Conservation (phyloP, 2,329 filamentous ascomycete species). For the Cladophialophora chaetospira region DNA sequence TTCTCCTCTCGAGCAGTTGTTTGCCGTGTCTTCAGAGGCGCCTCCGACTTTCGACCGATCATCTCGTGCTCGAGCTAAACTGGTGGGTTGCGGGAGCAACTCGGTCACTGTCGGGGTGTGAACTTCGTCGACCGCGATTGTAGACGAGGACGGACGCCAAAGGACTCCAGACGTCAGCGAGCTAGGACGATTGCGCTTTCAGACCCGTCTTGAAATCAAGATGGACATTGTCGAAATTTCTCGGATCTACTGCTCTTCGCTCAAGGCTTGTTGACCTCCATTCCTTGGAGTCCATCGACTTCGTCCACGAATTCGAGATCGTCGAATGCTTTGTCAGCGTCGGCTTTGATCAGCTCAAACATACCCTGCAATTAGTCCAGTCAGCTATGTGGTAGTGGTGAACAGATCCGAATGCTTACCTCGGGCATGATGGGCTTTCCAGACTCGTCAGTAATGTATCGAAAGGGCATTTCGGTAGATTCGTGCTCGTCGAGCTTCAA, state of each 20-base stretch:
- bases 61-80: too few species aligned
- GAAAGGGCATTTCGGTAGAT: constrained; percentile 96
- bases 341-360: constrained; percentile 88
- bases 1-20: too few species aligned
- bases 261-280: constrained; percentile 21
- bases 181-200: too few species aligned
- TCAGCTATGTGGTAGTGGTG: constrained; percentile 9
- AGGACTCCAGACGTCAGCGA: too few species aligned
- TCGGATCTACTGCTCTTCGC: not conserved
- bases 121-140: too few species aligned
- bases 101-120: too few species aligned
- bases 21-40: too few species aligned
- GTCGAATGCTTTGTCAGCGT: constrained; percentile 87
- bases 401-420: constrained; percentile 54
- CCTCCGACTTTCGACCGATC: too few species aligned
- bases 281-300: constrained; percentile 17
- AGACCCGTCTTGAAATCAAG: too few species aligned
- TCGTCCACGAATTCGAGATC: constrained; percentile 68
- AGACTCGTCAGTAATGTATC: constrained; percentile 77
- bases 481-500: constrained; percentile 88
- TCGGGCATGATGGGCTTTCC: constrained; percentile 88
- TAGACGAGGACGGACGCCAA: too few species aligned
- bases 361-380: constrained; percentile 67
- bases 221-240: too few species aligned
- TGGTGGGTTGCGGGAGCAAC: too few species aligned